These are phyloP conservation scores for Cercospora nicotianae DNA, from an alignment of 2,329 filamentous ascomycete species.

Conservation along the genomic window DNA sequence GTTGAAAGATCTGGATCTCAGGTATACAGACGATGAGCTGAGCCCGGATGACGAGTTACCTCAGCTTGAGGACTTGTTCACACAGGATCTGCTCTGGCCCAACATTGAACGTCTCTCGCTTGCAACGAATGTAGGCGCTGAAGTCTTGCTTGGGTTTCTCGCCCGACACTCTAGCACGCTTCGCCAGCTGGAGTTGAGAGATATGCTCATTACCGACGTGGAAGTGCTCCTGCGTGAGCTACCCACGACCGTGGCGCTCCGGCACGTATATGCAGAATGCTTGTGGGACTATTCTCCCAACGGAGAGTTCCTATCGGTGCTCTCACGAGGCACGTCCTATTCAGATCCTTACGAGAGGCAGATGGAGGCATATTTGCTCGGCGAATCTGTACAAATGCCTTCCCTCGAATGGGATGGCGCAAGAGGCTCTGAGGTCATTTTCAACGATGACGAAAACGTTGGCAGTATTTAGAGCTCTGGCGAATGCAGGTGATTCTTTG, in stretches of 20 bases:
- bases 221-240: neutral
- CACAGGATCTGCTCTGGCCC: conserved; percentile 22
- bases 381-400: conserved; percentile 11
- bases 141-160: conserved; percentile 26
- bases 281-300: conserved; percentile 25
- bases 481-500: neutral
- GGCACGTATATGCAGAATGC: conserved; percentile 29
- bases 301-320: conserved; percentile 16
- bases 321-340: conserved; percentile 22
- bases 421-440: conserved; percentile 2
- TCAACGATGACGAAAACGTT: conserved; percentile 2
- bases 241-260: conserved; percentile 17
- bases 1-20: conserved; percentile 20
- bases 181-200: neutral
- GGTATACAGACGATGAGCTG: conserved; percentile 25
- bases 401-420: conserved; percentile 15
- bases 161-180: conserved; percentile 15
- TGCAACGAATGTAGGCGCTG: conserved; percentile 22
- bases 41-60: conserved; percentile 19
- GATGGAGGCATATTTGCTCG: conserved; percentile 24
- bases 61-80: conserved; percentile 18
- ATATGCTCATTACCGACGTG: neutral
- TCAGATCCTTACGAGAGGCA: conserved; percentile 18
- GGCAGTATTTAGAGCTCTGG: neutral
- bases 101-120: conserved; percentile 20